A percentile compares a stretch with the other conserved stretches of the same genome.
Conservation (phyloP, 2,329 filamentous ascomycete species). For the Fusarium xylarioides region DNA sequence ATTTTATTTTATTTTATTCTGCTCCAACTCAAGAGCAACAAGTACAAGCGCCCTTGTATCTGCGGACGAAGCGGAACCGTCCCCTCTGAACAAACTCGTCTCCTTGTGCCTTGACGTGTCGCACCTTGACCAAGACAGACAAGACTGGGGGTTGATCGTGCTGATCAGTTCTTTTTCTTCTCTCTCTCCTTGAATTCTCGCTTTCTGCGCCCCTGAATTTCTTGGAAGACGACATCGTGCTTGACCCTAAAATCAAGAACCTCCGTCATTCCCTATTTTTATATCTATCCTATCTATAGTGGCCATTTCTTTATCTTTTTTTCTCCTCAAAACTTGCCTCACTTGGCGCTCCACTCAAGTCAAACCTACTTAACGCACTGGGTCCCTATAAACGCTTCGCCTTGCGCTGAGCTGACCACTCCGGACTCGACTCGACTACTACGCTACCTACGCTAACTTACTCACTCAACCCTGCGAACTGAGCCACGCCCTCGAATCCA, state of each 20-base stretch:
- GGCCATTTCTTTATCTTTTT: background rate
- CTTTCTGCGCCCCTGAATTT: slow-evolving; percentile 26
- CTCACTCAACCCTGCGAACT: background rate
- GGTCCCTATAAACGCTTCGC: slow-evolving; percentile 20
- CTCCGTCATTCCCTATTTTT: background rate
- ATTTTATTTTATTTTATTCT: background rate
- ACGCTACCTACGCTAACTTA: background rate
- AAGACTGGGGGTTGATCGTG: slow-evolving; percentile 29
- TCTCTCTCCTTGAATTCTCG: slow-evolving; percentile 16
- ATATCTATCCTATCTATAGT: background rate
- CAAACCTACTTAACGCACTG: background rate
- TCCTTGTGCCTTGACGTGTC: slow-evolving; percentile 33
- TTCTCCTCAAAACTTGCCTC: background rate
- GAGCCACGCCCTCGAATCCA: slow-evolving; percentile 28
- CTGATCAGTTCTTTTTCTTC: slow-evolving; percentile 25
- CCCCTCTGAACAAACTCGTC: slow-evolving; percentile 30
- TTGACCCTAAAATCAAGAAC: background rate
- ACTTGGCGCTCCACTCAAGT: slow-evolving; percentile 18
- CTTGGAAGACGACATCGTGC: slow-evolving; percentile 10
- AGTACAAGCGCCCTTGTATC: background rate
- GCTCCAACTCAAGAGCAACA: background rate
- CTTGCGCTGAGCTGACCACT: slow-evolving; percentile 25
- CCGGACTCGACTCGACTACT: background rate
- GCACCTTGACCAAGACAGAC: slow-evolving; percentile 35
- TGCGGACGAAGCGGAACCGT: slow-evolving; percentile 24